Evolutionary conservation across 345 rosid genomes (phyloP).

Genomic region (Melastoma malabathricum): DNA sequence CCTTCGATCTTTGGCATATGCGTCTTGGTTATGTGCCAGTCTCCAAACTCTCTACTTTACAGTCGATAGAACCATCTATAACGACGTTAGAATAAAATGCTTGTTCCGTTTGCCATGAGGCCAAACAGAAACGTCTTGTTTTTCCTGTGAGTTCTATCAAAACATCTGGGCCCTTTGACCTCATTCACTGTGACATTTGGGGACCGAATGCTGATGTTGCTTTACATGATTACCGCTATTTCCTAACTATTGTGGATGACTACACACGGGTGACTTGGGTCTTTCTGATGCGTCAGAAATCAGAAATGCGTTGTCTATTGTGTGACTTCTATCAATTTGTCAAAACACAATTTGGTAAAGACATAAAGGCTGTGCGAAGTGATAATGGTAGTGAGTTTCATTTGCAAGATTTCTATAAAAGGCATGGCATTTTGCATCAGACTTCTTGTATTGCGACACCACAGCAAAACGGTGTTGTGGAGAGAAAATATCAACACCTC

Average conservation of each 20-base stretch:
- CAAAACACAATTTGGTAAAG: neutral
- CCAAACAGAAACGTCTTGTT: neutral
- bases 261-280: neutral
- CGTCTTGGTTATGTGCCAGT: too few species aligned
- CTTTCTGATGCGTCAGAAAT: neutral
- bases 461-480: neutral
- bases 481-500: conserved; percentile 1
- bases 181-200: neutral
- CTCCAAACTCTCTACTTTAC: too few species aligned
- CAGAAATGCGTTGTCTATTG: neutral
- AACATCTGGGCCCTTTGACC: neutral
- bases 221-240: neutral
- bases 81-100: neutral
- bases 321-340: neutral
- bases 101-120: neutral
- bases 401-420: neutral
- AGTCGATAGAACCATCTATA: too few species aligned
- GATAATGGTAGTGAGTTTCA: neutral
- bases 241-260: neutral
- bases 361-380: neutral
- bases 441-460: neutral
- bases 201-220: neutral
- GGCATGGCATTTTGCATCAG: neutral
- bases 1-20: too few species aligned
- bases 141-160: neutral